Percentiles rank a stretch among this genome's conserved stretches.
Conservation (phyloP, 148 eudicot genomes). For the Silene conica region DNA sequence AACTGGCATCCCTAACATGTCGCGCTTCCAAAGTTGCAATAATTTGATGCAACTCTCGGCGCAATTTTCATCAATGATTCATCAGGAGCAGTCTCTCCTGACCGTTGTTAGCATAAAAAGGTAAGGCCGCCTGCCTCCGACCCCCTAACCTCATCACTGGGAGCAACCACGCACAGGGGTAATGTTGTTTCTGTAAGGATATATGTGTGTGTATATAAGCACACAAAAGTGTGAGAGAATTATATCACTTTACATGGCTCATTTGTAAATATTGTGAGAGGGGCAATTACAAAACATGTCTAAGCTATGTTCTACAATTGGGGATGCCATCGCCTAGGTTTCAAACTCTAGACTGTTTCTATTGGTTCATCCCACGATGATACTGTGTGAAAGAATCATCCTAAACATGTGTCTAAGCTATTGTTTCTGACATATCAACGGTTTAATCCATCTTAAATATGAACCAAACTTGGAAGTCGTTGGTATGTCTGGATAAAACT, state of each 20-base stretch:
- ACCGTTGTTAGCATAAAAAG: no score
- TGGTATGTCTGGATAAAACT: background rate
- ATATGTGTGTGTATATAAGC: background rate
- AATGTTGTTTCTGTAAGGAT: no score
- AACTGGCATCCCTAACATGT: background rate
- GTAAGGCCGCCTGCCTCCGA: no score
- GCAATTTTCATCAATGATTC: no score
- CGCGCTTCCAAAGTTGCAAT: no score
- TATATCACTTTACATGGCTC: background rate
- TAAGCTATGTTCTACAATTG: background rate
- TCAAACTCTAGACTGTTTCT: background rate
- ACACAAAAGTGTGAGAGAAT: background rate
- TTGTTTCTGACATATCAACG: background rate
- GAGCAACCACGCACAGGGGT: no score
- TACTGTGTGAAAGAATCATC: background rate
- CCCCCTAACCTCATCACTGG: no score
- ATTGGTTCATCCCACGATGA: background rate
- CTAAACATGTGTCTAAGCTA: background rate
- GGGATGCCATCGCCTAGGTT: background rate
- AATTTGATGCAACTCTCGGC: no score
- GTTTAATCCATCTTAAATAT: conserved; percentile 1
- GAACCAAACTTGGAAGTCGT: background rate
- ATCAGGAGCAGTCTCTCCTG: no score
- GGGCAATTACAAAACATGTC: background rate
- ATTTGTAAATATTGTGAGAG: conserved; percentile 1